phyloP scores from a whole-genome alignment of 148 eudicot species.

The Chenopodium suecicum region DNA sequence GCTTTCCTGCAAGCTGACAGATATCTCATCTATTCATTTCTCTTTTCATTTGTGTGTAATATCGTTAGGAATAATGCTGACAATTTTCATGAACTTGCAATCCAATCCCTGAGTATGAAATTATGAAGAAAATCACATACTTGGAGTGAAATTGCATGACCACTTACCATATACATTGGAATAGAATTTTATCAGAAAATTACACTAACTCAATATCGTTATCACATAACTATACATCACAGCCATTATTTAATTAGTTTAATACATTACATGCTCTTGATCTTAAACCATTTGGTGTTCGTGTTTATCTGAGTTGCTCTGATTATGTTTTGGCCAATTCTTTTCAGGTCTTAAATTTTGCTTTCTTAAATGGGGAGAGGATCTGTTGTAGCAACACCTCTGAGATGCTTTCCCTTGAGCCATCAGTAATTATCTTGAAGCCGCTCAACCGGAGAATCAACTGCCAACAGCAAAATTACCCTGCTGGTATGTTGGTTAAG shows the following conservation, averaged over 20 bases:
- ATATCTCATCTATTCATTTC: neutral
- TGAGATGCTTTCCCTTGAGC: slow-evolving; percentile 5
- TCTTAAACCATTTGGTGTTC: neutral
- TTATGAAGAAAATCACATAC: neutral
- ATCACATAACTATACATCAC: too few relatives aligned
- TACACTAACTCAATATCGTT: neutral
- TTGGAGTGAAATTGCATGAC: neutral
- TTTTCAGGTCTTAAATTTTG: slow-evolving; percentile 25
- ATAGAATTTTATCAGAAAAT: neutral
- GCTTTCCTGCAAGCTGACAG: neutral
- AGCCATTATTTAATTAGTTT: neutral
- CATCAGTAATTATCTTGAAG: slow-evolving; percentile 13
- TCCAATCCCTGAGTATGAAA: neutral
- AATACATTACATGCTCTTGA: neutral
- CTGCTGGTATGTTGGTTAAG: slow-evolving; percentile 27
- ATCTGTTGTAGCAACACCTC: slow-evolving; percentile 12
- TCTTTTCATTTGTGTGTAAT: neutral
- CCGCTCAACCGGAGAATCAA: slow-evolving; percentile 1
- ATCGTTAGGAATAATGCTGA: neutral
- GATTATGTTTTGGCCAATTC: neutral
- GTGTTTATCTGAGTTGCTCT: neutral
- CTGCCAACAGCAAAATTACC: slow-evolving; percentile 10
- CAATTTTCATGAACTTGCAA: neutral
- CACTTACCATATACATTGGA: neutral
- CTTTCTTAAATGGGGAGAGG: slow-evolving; percentile 7